Conservation (phyloP, 495 filamentous ascomycete species). For the Cairneyella variabilis region DNA sequence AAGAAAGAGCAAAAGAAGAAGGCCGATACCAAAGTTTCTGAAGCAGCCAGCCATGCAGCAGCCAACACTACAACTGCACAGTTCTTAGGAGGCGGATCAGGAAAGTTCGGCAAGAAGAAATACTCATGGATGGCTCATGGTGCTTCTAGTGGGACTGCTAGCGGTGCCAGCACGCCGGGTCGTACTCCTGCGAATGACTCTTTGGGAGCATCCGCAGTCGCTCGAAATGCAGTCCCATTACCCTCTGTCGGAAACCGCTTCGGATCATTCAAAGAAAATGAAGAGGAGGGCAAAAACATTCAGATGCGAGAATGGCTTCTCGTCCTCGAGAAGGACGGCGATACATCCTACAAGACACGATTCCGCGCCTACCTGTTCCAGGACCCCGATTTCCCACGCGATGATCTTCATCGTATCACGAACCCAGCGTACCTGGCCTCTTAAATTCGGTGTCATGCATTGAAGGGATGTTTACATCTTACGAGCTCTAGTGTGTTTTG, state of each 20-base stretch:
- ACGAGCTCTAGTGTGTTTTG: constrained; percentile 11
- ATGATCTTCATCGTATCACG: too few species aligned
- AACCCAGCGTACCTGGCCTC: too few species aligned
- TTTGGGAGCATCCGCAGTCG: constrained; percentile 22
- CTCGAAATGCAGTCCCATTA: constrained; percentile 25
- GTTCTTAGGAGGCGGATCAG: constrained; percentile 44
- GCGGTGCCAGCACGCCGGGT: constrained; percentile 44
- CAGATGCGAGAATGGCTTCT: constrained; percentile 66
- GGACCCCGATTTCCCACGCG: too few species aligned
- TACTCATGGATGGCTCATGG: constrained; percentile 55
- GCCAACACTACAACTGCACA: constrained; percentile 53
- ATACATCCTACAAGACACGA: too few species aligned
- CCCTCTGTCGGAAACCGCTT: constrained; percentile 41
- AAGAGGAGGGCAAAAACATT: constrained; percentile 56
- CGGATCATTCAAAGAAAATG: constrained; percentile 61
- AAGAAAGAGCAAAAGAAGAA: constrained; percentile 60
- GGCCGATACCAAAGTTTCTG: constrained; percentile 44
- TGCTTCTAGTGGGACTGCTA: constrained; percentile 29
- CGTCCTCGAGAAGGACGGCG: constrained; percentile 61
- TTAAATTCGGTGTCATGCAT: too few species aligned
- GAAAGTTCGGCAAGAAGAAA: constrained; percentile 44
- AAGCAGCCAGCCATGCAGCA: constrained; percentile 48
- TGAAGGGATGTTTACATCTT: background rate
- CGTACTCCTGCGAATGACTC: constrained; percentile 28
- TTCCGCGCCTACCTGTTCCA: constrained; percentile 50